A percentile compares a stretch with the other conserved stretches of the same genome.
phyloP scores from a whole-genome alignment of 225 moss, liverwort and hornwort species.

The Ulota crispa region DNA sequence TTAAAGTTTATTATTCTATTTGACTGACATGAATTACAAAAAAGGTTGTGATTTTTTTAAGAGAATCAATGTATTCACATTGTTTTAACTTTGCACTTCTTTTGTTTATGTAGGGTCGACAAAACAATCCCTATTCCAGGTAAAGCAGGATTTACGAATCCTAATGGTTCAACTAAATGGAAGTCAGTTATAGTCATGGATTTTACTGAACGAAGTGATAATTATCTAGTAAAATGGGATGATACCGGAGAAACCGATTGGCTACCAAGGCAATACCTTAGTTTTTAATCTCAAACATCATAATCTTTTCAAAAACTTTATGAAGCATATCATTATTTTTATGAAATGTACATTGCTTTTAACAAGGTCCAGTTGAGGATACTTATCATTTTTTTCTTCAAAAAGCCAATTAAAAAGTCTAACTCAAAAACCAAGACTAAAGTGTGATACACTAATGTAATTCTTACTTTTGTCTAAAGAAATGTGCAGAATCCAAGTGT shows the following conservation, averaged over 20 bases:
- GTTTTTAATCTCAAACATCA: background rate
- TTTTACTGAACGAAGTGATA: conserved; percentile 54
- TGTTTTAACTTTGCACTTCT: background rate
- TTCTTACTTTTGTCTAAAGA: conserved; percentile 15
- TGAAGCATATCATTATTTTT: background rate
- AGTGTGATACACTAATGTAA: background rate
- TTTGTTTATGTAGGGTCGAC: conserved; percentile 54
- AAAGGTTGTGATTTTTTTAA: background rate
- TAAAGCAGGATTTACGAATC: conserved; percentile 50
- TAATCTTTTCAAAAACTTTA: no score
- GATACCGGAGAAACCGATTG: conserved; percentile 66
- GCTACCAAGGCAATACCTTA: conserved; percentile 58
- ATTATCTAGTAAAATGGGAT: conserved; percentile 74
- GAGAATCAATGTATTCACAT: background rate
- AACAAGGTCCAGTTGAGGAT: no score
- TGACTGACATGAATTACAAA: background rate
- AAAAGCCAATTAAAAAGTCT: background rate
- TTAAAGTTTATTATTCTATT: no score
- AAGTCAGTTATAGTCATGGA: conserved; percentile 53
- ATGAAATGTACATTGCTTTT: no score
- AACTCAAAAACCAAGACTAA: background rate
- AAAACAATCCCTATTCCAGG: conserved; percentile 59
- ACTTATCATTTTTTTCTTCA: background rate
- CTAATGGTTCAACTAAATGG: conserved; percentile 61
- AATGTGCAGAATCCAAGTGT: conserved; percentile 71